Evolutionary conservation across 305 asterid genomes (phyloP).

Genomic region (Stenogyne calaminthoides): DNA sequence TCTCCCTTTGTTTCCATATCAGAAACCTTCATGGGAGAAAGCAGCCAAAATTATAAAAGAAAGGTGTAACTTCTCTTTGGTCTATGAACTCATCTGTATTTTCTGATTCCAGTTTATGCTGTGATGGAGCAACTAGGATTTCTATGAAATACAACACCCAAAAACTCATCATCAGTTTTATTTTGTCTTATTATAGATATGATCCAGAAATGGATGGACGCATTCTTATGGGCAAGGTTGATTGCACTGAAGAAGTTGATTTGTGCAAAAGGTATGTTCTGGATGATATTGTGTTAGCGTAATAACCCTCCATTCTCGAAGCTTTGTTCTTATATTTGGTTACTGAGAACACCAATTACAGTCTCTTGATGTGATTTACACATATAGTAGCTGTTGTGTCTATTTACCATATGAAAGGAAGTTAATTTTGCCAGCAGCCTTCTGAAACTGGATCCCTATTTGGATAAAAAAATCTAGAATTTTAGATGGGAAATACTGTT

Average conservation of each 20-base stretch:
- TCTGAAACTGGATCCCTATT: constrained; percentile 15
- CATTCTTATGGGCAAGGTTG: constrained; percentile 88
- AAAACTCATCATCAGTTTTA: constrained; percentile 31
- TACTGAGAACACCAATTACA: background rate
- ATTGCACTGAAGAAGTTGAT: constrained; percentile 85
- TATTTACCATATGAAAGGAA: constrained; percentile 13
- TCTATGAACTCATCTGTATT: constrained; percentile 1
- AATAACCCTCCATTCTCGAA: constrained; percentile 3
- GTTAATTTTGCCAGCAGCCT: constrained; percentile 15
- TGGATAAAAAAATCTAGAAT: constrained; percentile 3
- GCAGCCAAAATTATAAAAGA: constrained; percentile 90
- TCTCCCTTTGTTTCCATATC: constrained; percentile 33
- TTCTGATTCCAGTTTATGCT: constrained; percentile 29
- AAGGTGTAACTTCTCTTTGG: constrained; percentile 52
- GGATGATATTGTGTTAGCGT: constrained; percentile 25
- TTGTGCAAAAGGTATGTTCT: constrained; percentile 77
- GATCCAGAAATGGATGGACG: constrained; percentile 92
- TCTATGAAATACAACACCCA: constrained; percentile 13
- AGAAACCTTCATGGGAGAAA: constrained; percentile 99
- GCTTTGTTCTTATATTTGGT: constrained; percentile 26
- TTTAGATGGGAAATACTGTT: constrained; percentile 8
- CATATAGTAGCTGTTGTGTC: constrained; percentile 12
- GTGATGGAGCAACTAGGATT: constrained; percentile 31
- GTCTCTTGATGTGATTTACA: background rate
- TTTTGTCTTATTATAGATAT: constrained; percentile 42